Evolutionary conservation across 208 protist genomes (phyloP), one percentile per base, ranked within the genome.

Genomic region (Crithidia fasciculata): DNA sequence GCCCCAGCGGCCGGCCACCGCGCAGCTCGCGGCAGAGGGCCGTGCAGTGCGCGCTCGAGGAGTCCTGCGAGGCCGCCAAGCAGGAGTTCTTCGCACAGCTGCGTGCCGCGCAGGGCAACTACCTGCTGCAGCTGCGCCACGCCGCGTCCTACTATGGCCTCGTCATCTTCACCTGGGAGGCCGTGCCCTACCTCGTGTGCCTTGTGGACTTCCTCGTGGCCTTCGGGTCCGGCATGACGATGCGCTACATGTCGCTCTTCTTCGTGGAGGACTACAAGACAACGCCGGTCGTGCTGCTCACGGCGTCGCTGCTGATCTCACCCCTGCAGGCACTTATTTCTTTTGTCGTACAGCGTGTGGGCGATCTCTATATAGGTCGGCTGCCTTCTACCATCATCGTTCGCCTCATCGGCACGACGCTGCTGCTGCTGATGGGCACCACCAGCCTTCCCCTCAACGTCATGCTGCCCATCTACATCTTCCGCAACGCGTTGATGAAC

Each of bases 401-500:
- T 41, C 85, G 85, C 2, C n/a, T 74, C 2, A 69, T 80, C 18
- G 85, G 85, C 47, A 78, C 82, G 15, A 79, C 59, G 6, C 58
- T 84, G 9, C 64, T 90, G 54, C 39, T 85, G 40, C 50, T 85
- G 7, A 47, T 87, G 55, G 66, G 54, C 28, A 69, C 66, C 36
- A 77, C 62, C 28, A 49, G 50, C 15, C 37, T 91, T 12, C 53
- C 72, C 15, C 61, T 76, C 39, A 64, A 62, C 47, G 18, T 69
- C 10, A 50, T 76, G 50, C 54, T 76, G 53, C 72, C 72, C 63
- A 76, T 69, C 44, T 86, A 80, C 63, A 63, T 91, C 40, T 45
- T 78, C 16, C 80, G 87, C 12, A 87, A 85, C 64, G 72, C 84
- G 5, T 43, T 69, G 6, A 92, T 88, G 83, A 92, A 92, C 66